These are phyloP conservation scores for Pythium aristosporum DNA, from an alignment of 352 stramenopile species.

Conservation along the genomic window DNA sequence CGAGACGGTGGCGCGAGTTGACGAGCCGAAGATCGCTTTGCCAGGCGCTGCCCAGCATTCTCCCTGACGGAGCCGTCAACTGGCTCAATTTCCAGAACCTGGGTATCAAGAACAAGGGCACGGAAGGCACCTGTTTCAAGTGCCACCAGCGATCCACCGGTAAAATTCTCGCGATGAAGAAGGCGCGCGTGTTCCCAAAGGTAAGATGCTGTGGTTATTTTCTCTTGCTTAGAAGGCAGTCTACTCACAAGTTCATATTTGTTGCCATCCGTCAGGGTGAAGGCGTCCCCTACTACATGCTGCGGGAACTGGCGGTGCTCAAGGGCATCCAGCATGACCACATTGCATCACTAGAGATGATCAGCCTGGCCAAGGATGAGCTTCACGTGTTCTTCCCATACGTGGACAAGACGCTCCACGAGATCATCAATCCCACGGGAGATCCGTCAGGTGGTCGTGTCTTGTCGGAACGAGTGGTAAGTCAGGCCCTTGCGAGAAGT, in stretches of 20 bases:
- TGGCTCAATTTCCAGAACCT: conserved; percentile 89
- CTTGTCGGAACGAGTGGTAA: conserved; percentile 70
- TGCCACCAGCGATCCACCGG: conserved; percentile 82
- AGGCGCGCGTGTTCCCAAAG: conserved; percentile 85
- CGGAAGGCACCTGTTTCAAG: conserved; percentile 87
- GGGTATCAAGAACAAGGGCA: conserved; percentile 90
- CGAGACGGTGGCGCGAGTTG: conserved; percentile 76
- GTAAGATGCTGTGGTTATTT: conserved; percentile 26
- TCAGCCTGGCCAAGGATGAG: conserved; percentile 83
- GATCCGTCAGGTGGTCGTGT: conserved; percentile 77
- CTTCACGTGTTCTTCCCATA: conserved; percentile 91
- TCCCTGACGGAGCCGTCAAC: conserved; percentile 76
- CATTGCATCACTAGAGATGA: conserved; percentile 87
- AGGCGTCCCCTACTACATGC: conserved; percentile 93
- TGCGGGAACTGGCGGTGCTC: conserved; percentile 86
- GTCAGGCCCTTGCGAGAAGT: conserved; percentile 13
- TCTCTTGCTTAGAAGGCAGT: background rate
- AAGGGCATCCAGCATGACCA: conserved; percentile 87
- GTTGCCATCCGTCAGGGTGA: conserved; percentile 52
- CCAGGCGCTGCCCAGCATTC: conserved; percentile 59
- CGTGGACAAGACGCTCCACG: conserved; percentile 89
- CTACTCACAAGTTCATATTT: background rate
- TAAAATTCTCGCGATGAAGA: conserved; percentile 89
- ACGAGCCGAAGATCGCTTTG: conserved; percentile 72
- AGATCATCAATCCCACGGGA: conserved; percentile 89